Percentiles rank a stretch among this genome's conserved stretches.
These are phyloP conservation scores for Gracilaria vermiculophylla DNA, from an alignment of 23 red algal species.

Conservation along the genomic window DNA sequence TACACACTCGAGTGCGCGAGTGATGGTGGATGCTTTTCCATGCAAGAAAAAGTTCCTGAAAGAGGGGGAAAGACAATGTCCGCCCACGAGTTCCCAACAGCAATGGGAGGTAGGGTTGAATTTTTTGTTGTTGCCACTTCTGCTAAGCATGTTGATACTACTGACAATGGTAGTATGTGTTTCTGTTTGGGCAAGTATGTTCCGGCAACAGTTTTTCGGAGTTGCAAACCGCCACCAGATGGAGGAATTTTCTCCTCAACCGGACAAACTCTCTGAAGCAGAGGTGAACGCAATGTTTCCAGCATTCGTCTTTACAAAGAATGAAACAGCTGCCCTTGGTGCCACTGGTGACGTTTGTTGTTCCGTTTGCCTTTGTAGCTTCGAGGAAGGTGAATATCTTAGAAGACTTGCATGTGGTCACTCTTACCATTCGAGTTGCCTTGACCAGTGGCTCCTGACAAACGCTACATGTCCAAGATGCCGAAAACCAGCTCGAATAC, in stretches of 20 bases:
- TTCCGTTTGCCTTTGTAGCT: conserved; percentile 38
- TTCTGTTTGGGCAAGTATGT: conserved; percentile 33
- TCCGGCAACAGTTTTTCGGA: conserved; percentile 43
- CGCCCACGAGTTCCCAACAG: background rate
- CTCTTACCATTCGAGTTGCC: conserved; percentile 47
- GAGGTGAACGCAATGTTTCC: conserved; percentile 54
- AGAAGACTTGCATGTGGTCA: conserved; percentile 45
- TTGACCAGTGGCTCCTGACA: conserved; percentile 44
- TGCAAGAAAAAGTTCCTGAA: background rate
- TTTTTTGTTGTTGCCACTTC: conserved; percentile 14
- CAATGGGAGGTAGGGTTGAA: conserved; percentile 26
- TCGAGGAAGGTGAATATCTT: conserved; percentile 45
- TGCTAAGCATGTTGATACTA: conserved; percentile 33
- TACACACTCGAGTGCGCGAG: conserved; percentile 1
- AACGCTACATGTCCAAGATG: conserved; percentile 56
- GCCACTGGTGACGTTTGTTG: conserved; percentile 32
- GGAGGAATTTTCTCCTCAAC: background rate
- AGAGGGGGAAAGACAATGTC: conserved; percentile 1
- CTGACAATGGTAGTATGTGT: conserved; percentile 56
- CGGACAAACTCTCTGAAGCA: conserved; percentile 34
- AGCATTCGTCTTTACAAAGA: conserved; percentile 41
- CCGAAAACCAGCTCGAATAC: conserved; percentile 44
- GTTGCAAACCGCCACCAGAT: conserved; percentile 6
- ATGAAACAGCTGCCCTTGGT: conserved; percentile 28
- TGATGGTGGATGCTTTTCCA: conserved; percentile 14